phyloP scores from a whole-genome alignment of 805 yeast genomes.

The Candida ficus region DNA sequence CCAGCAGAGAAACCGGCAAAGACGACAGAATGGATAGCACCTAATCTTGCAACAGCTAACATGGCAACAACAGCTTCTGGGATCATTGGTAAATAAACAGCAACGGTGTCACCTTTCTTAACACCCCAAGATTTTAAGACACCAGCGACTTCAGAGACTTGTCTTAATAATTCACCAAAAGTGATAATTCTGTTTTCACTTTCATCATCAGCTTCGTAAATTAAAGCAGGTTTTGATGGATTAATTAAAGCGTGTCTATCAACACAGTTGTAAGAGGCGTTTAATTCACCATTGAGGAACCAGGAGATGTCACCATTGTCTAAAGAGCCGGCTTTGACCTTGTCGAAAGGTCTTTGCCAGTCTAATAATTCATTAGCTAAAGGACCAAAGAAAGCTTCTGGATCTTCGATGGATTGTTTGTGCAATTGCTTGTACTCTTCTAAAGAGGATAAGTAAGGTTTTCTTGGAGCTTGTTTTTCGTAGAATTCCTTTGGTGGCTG shows the following conservation, averaged over 20 bases:
- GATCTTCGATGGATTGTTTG: conserved; percentile 70
- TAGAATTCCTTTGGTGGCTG: conserved; percentile 35
- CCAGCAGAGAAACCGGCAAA: conserved; percentile 97
- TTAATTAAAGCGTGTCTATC: conserved; percentile 89
- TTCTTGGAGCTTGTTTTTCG: conserved; percentile 33
- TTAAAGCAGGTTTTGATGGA: conserved; percentile 79
- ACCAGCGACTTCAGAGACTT: conserved; percentile 84
- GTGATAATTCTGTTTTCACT: conserved; percentile 68
- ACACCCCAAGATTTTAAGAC: conserved; percentile 83
- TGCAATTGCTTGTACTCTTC: conserved; percentile 69
- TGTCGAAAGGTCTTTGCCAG: conserved; percentile 77
- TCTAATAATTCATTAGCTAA: conserved; percentile 65
- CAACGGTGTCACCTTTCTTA: conserved; percentile 91
- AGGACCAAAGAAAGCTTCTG: conserved; percentile 74
- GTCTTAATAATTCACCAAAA: conserved; percentile 78
- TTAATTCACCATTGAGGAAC: conserved; percentile 90
- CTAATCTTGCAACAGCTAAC: conserved; percentile 88
- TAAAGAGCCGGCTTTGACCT: conserved; percentile 54
- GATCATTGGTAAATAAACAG: conserved; percentile 95
- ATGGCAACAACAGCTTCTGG: conserved; percentile 94
- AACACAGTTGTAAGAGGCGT: conserved; percentile 90
- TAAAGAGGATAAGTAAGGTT: conserved; percentile 28
- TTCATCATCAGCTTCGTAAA: conserved; percentile 94
- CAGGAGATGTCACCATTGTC: conserved; percentile 81
- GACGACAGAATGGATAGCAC: conserved; percentile 94